Evolutionary conservation across 2,329 filamentous ascomycete genomes (phyloP).

Genomic region (Fusarium sp.): DNA sequence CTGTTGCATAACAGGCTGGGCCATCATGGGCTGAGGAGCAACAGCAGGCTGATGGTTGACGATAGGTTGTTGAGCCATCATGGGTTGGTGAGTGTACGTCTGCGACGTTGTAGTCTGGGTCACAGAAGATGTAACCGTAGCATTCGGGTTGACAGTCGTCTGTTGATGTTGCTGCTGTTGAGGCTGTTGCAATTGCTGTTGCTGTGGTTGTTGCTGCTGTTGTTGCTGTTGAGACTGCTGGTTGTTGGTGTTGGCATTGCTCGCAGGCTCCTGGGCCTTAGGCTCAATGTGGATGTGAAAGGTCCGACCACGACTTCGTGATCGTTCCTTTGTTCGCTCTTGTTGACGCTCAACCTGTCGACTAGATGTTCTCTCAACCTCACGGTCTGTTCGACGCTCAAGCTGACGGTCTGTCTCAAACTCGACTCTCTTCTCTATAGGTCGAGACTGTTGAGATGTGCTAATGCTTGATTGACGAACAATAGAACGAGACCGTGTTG

Average conservation of each 20-base stretch:
- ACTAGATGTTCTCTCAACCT: slow-evolving; percentile 15
- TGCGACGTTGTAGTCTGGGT: slow-evolving; percentile 22
- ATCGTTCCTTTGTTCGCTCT: slow-evolving; percentile 40
- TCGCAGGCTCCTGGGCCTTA: slow-evolving; percentile 26
- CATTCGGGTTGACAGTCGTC: slow-evolving; percentile 7
- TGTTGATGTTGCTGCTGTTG: slow-evolving; percentile 34
- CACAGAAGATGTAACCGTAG: slow-evolving; percentile 29
- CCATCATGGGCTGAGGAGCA: slow-evolving; percentile 35
- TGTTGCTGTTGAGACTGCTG: slow-evolving; percentile 22
- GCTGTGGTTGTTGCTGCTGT: slow-evolving; percentile 16
- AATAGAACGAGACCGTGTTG: slow-evolving; percentile 35
- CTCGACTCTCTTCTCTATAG: slow-evolving; percentile 30
- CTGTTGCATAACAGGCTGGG: slow-evolving; percentile 30
- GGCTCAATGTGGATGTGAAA: slow-evolving; percentile 49
- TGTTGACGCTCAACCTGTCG: slow-evolving; percentile 35
- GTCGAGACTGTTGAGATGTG: slow-evolving; percentile 36
- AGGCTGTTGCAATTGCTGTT: slow-evolving; percentile 18
- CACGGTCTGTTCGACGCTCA: slow-evolving; percentile 21
- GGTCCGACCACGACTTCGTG: slow-evolving; percentile 45
- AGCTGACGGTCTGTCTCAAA: slow-evolving; percentile 35
- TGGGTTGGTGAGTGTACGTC: slow-evolving; percentile 33
- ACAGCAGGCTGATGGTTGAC: slow-evolving; percentile 32
- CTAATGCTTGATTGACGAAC: slow-evolving; percentile 30
- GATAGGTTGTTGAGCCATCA: slow-evolving; percentile 25
- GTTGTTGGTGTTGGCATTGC: slow-evolving; percentile 6